These are phyloP conservation scores for Lasiodiplodia theobromae DNA, from an alignment of 2,329 filamentous ascomycete genomes.

Conservation along the genomic window DNA sequence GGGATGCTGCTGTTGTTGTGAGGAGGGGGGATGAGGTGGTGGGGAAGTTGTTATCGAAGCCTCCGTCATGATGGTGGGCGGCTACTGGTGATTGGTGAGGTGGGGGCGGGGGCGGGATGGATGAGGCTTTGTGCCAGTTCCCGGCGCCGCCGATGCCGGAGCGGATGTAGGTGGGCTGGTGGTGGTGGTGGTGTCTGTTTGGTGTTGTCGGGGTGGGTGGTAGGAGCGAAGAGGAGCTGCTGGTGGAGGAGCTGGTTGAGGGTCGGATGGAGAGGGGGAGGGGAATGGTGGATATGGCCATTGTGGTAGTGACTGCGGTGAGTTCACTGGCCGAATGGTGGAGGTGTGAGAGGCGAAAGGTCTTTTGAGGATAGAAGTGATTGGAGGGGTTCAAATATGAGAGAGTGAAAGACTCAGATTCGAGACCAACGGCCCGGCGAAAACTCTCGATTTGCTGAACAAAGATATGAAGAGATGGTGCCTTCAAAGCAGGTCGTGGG, in stretches of 20 bases:
- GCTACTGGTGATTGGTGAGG: neutral
- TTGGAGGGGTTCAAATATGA: too few species aligned
- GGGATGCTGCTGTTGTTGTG: neutral
- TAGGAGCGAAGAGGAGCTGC: constrained; percentile 15
- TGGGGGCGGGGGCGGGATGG: constrained; percentile 27
- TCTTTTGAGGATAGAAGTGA: neutral
- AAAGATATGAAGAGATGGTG: neutral
- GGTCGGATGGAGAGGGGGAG: constrained; percentile 4
- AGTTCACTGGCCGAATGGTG: neutral
- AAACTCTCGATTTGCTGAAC: neutral
- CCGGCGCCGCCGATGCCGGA: constrained; percentile 37
- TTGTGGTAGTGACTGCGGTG: neutral
- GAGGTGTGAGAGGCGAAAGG: neutral
- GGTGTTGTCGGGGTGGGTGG: neutral
- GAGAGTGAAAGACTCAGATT: neutral
- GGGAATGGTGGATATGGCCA: neutral
- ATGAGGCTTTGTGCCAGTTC: constrained; percentile 36
- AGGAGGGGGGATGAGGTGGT: neutral
- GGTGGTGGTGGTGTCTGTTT: neutral
- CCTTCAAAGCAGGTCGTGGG: neutral
- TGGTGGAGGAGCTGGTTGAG: constrained; percentile 22
- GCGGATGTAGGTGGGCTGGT: constrained; percentile 33
- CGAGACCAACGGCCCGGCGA: neutral
- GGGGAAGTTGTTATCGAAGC: neutral
- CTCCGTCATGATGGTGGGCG: neutral